Conservation (phyloP, 163 green algal species). For the Scenedesmus sp. region DNA sequence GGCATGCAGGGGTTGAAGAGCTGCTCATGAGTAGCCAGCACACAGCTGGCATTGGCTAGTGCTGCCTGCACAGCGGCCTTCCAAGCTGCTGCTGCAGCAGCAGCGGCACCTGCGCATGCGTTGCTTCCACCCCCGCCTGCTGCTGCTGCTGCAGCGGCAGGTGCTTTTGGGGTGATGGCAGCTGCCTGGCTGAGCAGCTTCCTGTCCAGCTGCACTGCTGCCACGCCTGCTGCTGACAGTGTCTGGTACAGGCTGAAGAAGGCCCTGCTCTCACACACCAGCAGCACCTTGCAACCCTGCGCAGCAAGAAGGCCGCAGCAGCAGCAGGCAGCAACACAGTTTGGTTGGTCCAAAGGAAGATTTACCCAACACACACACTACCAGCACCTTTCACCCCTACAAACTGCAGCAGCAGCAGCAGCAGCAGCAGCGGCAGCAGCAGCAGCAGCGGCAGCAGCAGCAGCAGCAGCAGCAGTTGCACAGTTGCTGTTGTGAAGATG, state of each 20-base stretch:
- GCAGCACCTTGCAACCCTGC: conserved; percentile 40
- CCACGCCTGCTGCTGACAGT: conserved; percentile 18
- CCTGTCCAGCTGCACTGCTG: conserved; percentile 33
- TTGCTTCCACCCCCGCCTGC: neutral
- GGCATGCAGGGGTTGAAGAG: conserved; percentile 8
- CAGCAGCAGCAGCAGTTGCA: too few relatives aligned
- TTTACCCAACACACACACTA: too few relatives aligned
- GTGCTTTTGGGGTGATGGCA: neutral
- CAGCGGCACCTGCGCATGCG: neutral
- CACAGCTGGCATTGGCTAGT: neutral
- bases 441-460: too few relatives aligned
- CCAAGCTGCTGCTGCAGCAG: neutral
- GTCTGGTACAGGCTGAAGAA: conserved; percentile 35
- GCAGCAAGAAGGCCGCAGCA: neutral
- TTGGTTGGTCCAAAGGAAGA: neutral
- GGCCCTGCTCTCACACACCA: conserved; percentile 31
- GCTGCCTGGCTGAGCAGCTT: conserved; percentile 14
- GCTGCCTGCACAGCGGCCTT: neutral
- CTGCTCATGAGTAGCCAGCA: conserved; percentile 30
- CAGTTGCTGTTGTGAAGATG: too few relatives aligned
- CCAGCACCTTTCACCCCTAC: too few relatives aligned
- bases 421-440: too few relatives aligned
- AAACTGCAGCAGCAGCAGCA: too few relatives aligned
- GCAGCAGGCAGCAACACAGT: neutral
- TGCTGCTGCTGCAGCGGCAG: conserved; percentile 1